Evolutionary conservation across 208 protist species (phyloP).

Genomic region (Crithidia bombi): DNA sequence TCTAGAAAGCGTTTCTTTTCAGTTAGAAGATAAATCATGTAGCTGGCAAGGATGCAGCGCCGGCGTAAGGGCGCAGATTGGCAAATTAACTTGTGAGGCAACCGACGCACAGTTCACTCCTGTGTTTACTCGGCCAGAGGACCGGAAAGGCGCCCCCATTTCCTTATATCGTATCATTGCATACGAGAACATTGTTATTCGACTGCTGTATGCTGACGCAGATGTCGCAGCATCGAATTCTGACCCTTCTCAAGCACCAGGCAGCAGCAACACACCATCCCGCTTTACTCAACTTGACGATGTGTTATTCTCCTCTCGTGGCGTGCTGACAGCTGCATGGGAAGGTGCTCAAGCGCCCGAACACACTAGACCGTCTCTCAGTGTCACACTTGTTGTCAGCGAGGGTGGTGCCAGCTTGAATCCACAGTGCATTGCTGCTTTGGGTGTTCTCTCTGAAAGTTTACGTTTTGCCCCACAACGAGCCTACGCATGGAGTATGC

Average conservation of each 20-base stretch:
- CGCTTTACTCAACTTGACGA: neutral
- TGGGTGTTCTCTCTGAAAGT: conserved; percentile 26
- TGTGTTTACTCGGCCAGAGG: conserved; percentile 26
- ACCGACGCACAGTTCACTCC: conserved; percentile 40
- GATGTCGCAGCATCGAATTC: neutral
- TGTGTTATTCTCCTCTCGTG: conserved; percentile 11
- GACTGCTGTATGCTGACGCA: conserved; percentile 7
- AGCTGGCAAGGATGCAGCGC: conserved; percentile 35
- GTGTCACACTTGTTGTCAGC: neutral
- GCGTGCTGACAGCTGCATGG: conserved; percentile 13
- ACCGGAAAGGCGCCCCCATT: neutral
- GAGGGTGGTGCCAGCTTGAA: conserved; percentile 8
- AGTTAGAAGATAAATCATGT: conserved; percentile 46
- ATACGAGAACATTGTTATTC: conserved; percentile 28
- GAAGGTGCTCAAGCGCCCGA: neutral
- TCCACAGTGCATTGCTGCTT: conserved; percentile 2
- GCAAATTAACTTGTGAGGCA: conserved; percentile 39
- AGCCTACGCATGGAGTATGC: conserved; percentile 9
- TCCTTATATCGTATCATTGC: conserved; percentile 34
- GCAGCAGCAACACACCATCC: neutral
- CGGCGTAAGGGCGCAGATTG: conserved; percentile 25
- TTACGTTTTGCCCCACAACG: conserved; percentile 24
- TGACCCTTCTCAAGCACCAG: neutral
- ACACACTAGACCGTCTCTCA: neutral
- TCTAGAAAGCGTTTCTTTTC: conserved; percentile 52